These are phyloP conservation scores for Rhizopogon rudus DNA, from an alignment of 768 basidiomycete species.

Conservation along the genomic window DNA sequence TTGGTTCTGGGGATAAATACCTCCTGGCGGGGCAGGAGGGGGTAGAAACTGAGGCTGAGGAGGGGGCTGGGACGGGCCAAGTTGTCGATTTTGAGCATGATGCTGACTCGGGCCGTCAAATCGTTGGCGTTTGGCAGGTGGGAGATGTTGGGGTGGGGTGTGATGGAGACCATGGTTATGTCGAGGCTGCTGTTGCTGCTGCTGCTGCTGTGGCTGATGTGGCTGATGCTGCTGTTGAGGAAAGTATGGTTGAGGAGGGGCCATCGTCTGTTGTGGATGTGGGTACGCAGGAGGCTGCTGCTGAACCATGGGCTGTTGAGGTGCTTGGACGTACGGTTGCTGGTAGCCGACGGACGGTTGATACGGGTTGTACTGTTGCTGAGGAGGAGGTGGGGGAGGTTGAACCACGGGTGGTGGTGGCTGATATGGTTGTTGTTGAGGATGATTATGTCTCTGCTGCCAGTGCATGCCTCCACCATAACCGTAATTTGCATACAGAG, in stretches of 20 bases:
- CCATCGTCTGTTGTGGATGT: constrained; percentile 33
- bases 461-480: constrained; percentile 65
- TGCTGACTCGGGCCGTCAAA: constrained; percentile 69
- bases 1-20: constrained; percentile 23
- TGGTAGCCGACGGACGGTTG: constrained; percentile 64
- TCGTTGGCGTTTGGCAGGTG: constrained; percentile 87
- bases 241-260: constrained; percentile 38
- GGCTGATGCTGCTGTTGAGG: constrained; percentile 33
- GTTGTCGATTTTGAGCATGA: constrained; percentile 37
- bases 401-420: constrained; percentile 48
- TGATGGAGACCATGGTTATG: constrained; percentile 52
- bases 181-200: constrained; percentile 32
- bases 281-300: constrained; percentile 32
- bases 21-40: constrained; percentile 21
- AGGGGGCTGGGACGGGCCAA: constrained; percentile 37
- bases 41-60: constrained; percentile 58
- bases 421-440: constrained; percentile 44
- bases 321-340: constrained; percentile 60
- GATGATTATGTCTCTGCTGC: constrained; percentile 66
- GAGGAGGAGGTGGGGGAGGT: constrained; percentile 48
- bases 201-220: constrained; percentile 24
- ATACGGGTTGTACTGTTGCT: constrained; percentile 70
- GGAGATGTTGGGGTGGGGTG: constrained; percentile 72
- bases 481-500: constrained; percentile 88
- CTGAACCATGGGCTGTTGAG: constrained; percentile 46